These are phyloP conservation scores for Solanum sparsipilum DNA, from an alignment of 257 asterid genomes.

Conservation along the genomic window DNA sequence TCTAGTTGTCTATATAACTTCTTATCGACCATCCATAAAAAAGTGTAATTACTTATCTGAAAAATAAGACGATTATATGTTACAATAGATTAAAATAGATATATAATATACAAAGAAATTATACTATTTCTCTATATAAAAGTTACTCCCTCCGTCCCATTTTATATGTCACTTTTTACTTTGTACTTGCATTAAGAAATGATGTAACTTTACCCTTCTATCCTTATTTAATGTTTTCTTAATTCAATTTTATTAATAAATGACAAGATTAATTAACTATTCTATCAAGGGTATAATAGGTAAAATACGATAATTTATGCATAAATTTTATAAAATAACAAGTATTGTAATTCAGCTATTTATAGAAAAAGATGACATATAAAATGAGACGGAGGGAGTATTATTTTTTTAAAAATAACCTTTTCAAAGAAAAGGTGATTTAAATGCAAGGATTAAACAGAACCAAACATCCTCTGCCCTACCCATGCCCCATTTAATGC, in stretches of 20 bases:
- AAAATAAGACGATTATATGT: neutral
- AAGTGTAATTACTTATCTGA: neutral
- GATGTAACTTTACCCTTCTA: too few species aligned
- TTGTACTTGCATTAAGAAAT: too few species aligned
- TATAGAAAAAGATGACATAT: too few species aligned
- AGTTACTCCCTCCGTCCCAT: too few species aligned
- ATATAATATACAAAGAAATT: neutral
- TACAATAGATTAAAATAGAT: neutral
- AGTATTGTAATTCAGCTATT: rapidly evolving
- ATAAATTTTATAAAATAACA: too few species aligned
- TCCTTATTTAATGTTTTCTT: too few species aligned
- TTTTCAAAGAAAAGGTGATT: neutral
- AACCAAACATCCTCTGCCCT: conserved; percentile 8
- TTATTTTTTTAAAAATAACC: neutral
- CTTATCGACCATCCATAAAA: neutral
- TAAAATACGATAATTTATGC: too few species aligned
- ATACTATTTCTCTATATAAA: neutral
- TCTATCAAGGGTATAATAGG: too few species aligned
- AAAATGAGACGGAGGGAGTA: too few species aligned
- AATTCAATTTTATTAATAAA: too few species aligned
- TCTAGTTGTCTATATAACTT: neutral
- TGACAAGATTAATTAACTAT: too few species aligned
- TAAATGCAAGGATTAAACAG: neutral
- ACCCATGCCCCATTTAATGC: neutral
- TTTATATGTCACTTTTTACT: too few species aligned